Base-by-base conservation (phyloP, 768 basidiomycete species). In the Zangia roseola region DNA sequence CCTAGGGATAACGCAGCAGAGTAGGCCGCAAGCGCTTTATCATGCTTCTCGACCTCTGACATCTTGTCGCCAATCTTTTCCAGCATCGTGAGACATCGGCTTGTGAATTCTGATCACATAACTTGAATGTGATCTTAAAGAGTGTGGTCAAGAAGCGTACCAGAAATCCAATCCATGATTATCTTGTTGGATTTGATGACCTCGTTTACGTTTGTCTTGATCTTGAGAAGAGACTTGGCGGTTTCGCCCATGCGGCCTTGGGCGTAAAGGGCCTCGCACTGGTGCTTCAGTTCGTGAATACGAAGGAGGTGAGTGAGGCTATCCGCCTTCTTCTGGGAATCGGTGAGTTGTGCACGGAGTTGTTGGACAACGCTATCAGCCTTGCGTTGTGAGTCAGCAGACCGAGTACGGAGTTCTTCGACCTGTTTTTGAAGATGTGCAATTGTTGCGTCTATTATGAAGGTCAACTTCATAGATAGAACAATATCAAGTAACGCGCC, bases 11-110 rank as follows among this genome's bases (percentile, higher is more conserved):
- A 10, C 0, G 26, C 42, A 8, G 14, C 6, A 2, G 46, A 30
- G 24, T 55, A 55, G 2, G 45, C 45, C 2, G 10, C 38, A 12
- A 46, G n/a, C 8, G 43, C 49, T 16, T 50, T 14, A 1, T 45
- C 31, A 12, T 40, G 10, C 8, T 40, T 40, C 20, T 40, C 4
- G 3, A 12, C 3, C 10, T 4, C 20, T 6, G 24, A 39, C 4
- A 23, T 43, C 26, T 45, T 20, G 4, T 50, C 37, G 0, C 43
- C 49, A n/a, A 37, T 26, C 1, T 2, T 19, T 24, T 52, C 51
- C 12, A 55, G n/a, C 1, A 3, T 6, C 1, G 8, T 2, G 9
- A 37, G 4, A 16, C 45, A 55, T 17, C 23, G 39, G 6, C 7
- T 1, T 8, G 16, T 44, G 16, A 55, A 55, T 5, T n/a, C 52